phyloP scores from a whole-genome alignment of 2,329 filamentous ascomycete genomes.

The Drechslerella dactyloides region DNA sequence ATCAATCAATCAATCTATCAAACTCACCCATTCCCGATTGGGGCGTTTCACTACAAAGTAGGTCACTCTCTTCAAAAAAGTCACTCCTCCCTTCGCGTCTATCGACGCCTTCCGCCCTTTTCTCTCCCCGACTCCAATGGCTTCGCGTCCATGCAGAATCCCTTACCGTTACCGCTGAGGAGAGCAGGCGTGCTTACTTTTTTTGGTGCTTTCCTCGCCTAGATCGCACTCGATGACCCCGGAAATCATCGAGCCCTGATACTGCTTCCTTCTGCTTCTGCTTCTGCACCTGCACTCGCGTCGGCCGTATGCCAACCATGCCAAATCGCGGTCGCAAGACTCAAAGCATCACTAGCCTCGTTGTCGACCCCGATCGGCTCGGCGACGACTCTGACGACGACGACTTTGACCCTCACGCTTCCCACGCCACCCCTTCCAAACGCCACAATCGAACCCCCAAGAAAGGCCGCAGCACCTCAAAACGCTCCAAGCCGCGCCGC shows the following conservation, averaged over 20 bases:
- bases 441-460: conserved; percentile 34
- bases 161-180: no score
- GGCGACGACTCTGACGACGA: conserved; percentile 46
- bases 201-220: conserved; percentile 8
- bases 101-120: background rate
- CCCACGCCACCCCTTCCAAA: conserved; percentile 44
- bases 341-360: conserved; percentile 47
- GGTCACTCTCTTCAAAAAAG: background rate
- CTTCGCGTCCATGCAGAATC: no score
- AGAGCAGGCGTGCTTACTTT: no score
- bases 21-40: background rate
- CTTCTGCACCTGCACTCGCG: background rate
- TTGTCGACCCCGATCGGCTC: conserved; percentile 46
- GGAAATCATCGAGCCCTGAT: conserved; percentile 33
- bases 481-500: conserved; percentile 27
- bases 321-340: conserved; percentile 44
- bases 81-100: background rate
- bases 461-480: conserved; percentile 27
- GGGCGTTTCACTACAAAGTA: conserved; percentile 1
- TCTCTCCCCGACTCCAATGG: background rate
- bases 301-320: no score
- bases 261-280: background rate
- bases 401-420: conserved; percentile 44
- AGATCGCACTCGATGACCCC: conserved; percentile 45
- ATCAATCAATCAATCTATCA: background rate